phyloP scores from a whole-genome alignment of 148 eudicot genomes.

The Chenopodium berlandieri region DNA sequence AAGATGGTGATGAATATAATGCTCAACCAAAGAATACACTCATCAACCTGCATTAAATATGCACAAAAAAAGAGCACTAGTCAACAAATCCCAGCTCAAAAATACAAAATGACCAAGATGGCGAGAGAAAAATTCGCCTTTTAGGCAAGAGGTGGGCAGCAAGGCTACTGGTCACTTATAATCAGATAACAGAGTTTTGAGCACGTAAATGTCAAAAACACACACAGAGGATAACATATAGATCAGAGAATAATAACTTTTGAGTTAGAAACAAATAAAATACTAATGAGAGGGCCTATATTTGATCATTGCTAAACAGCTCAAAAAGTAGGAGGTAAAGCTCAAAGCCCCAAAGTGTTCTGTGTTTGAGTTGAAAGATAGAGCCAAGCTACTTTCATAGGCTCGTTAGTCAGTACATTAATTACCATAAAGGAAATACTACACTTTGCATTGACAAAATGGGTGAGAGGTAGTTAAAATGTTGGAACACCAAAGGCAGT shows the following conservation, averaged over 20 bases:
- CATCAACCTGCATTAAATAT: conserved; percentile 57
- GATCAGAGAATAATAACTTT: background rate
- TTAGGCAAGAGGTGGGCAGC: background rate
- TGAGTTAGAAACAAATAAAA: background rate
- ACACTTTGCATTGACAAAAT: background rate
- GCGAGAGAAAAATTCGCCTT: background rate
- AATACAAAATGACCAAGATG: background rate
- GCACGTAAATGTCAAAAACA: background rate
- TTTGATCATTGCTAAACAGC: background rate
- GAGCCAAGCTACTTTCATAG: background rate
- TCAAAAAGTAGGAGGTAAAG: background rate
- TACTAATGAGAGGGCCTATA: too few relatives aligned
- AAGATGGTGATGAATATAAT: conserved; percentile 79
- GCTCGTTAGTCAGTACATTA: background rate
- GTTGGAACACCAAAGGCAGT: background rate
- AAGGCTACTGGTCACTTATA: background rate
- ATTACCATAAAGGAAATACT: background rate
- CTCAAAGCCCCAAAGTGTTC: background rate
- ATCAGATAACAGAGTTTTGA: background rate
- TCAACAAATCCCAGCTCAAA: background rate
- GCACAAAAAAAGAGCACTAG: background rate
- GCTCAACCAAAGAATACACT: conserved; percentile 95
- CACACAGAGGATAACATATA: background rate
- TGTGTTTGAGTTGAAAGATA: too few relatives aligned
- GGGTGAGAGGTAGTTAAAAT: background rate